These are phyloP conservation scores for Phytopythium helicoides DNA, from an alignment of 352 stramenopile species.

Conservation along the genomic window DNA sequence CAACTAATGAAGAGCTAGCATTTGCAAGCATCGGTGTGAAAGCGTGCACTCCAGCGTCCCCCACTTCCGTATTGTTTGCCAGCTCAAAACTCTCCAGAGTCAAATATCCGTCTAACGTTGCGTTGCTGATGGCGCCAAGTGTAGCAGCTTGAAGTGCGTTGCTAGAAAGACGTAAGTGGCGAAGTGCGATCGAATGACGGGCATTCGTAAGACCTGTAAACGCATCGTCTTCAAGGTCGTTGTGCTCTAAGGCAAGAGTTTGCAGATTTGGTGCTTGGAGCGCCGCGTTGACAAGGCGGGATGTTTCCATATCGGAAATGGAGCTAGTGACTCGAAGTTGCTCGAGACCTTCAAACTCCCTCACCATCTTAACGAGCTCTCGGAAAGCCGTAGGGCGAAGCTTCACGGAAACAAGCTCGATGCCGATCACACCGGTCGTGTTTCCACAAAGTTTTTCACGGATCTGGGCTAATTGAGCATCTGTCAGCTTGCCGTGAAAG, in stretches of 20 bases:
- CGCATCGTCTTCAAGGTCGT: slow-evolving; percentile 68
- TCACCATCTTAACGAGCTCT: slow-evolving; percentile 45
- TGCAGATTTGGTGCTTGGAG: slow-evolving; percentile 33
- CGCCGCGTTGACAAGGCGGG: slow-evolving; percentile 36
- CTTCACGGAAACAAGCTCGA: slow-evolving; percentile 77
- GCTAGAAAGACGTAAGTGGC: slow-evolving; percentile 49
- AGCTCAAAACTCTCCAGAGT: slow-evolving; percentile 56
- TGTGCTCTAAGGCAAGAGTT: slow-evolving; percentile 69
- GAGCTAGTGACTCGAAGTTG: slow-evolving; percentile 58
- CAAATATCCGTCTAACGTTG: slow-evolving; percentile 47
- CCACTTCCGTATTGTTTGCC: slow-evolving; percentile 62
- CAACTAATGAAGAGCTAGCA: slow-evolving; percentile 5
- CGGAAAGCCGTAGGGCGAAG: slow-evolving; percentile 40
- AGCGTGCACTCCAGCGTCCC: slow-evolving; percentile 56
- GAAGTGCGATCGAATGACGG: slow-evolving; percentile 25
- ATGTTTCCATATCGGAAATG: slow-evolving; percentile 59
- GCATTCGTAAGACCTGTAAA: slow-evolving; percentile 31
- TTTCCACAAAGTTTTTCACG: slow-evolving; percentile 19
- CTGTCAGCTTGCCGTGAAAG: slow-evolving; percentile 67
- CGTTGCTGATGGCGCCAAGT: slow-evolving; percentile 37
- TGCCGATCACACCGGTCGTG: slow-evolving; percentile 17
- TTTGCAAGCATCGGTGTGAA: slow-evolving; percentile 61
- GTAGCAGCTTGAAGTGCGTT: slow-evolving; percentile 58
- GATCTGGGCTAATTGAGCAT: slow-evolving; percentile 41
- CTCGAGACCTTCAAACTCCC: slow-evolving; percentile 27